phyloP scores from a whole-genome alignment of 805 yeast species.

The Cyberlindnera bimundalis region DNA sequence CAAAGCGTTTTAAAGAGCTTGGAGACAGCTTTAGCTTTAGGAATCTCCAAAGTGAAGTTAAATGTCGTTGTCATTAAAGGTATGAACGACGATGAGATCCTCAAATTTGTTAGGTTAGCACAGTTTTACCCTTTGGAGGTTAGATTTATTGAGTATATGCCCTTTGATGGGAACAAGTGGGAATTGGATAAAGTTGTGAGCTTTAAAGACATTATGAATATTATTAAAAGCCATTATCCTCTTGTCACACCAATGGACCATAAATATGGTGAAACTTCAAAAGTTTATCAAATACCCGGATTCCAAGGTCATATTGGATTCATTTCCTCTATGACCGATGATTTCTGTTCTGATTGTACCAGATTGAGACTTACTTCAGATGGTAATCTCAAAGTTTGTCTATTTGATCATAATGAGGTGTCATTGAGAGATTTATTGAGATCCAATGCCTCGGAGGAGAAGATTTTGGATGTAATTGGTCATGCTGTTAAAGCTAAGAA shows the following conservation, averaged over 20 bases:
- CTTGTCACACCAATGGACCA: slow-evolving; percentile 22
- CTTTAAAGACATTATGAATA: slow-evolving; percentile 40
- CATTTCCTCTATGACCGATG: slow-evolving; percentile 53
- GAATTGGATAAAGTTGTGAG: slow-evolving; percentile 41
- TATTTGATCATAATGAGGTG: slow-evolving; percentile 50
- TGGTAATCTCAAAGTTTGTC: slow-evolving; percentile 52
- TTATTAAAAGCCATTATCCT: slow-evolving; percentile 33
- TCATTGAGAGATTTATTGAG: slow-evolving; percentile 44
- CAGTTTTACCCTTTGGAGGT: slow-evolving; percentile 40
- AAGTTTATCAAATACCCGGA: slow-evolving; percentile 40
- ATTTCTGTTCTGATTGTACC: slow-evolving; percentile 51
- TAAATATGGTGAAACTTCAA: slow-evolving; percentile 47
- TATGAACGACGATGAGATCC: slow-evolving; percentile 48
- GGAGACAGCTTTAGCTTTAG: slow-evolving; percentile 40
- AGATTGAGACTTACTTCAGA: slow-evolving; percentile 49
- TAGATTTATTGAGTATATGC: slow-evolving; percentile 57
- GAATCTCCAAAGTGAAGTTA: slow-evolving; percentile 44
- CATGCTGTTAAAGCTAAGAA: slow-evolving; percentile 44
- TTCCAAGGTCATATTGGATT: slow-evolving; percentile 47
- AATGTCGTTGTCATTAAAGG: slow-evolving; percentile 50
- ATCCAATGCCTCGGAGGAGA: slow-evolving; percentile 32
- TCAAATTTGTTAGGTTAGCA: slow-evolving; percentile 43
- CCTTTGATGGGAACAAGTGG: slow-evolving; percentile 56
- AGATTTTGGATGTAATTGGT: slow-evolving; percentile 39
- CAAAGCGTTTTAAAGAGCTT: slow-evolving; percentile 42